Evolutionary conservation across 176 grass and related monocot species (phyloP), one percentile per base, ranked within the genome.

Genomic region (Areca catechu): DNA sequence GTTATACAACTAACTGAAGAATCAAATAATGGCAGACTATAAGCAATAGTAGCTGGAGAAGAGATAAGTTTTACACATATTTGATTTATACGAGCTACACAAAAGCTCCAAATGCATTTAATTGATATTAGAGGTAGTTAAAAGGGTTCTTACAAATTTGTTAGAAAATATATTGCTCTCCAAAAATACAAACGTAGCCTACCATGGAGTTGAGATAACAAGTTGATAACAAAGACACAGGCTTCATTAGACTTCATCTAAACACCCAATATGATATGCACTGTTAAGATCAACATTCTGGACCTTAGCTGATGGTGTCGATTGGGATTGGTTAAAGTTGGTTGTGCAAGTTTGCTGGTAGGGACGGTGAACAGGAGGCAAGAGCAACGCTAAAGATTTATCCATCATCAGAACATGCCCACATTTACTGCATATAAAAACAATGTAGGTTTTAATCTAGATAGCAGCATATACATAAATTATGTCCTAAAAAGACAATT

Each of bases 251-350:
- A 49, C 25, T 54, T 97, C 80, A 60, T 73, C 80, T 24, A 69
- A 85, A 61, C 94, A 99, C 54, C 84, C 94, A 74, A 93, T 89
- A 69, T 99, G 94, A 77, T 89, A 89, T 50, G 94, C 84, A 50
- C 74, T 72, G 51, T 65, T 54, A 81, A 80, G 74, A 85, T 93
- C 94, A 53, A 70, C 47, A 77, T 72, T 69, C 18, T 61, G 48
- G 16, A 53, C 79, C 60, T 77, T 82, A 9, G 50, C 57, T 72
- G n/a, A 48, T 66, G 50, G 27, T 48, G 60, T 48, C 20, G 12
- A 63, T 48, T 73, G 27, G 2, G 28, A 48, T 18, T 51, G 76
- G 20, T 70, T 55, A 69, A 74, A 21, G 58, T 61, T 75, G 51
- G 28, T 4, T 20, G 77, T 9, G 30, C 15, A 80, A 37, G 34